phyloP scores from a whole-genome alignment of 148 eudicot species.

The Cornus florida region DNA sequence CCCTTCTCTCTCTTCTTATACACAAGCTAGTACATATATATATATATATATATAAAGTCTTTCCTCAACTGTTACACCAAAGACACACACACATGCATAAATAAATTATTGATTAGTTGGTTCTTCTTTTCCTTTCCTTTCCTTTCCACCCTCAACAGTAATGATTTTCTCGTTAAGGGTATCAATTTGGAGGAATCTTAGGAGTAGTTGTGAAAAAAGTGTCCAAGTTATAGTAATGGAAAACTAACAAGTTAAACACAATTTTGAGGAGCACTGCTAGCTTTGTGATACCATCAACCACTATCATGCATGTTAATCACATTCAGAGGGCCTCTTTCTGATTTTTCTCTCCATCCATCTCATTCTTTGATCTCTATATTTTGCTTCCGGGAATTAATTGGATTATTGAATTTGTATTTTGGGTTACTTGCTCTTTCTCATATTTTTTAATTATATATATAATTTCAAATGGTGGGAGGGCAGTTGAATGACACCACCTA shows the following conservation, averaged over 20 bases:
- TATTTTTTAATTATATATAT: background rate
- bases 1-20: background rate
- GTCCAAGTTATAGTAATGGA: constrained; percentile 8
- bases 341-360: background rate
- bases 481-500: constrained; percentile 37
- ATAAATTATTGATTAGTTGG: background rate
- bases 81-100: background rate
- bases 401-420: constrained; percentile 1
- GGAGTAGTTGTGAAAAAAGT: constrained; percentile 12
- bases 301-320: background rate
- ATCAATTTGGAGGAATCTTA: constrained; percentile 31
- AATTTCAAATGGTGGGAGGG: constrained; percentile 6
- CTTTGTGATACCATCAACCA: background rate
- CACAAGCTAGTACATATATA: background rate
- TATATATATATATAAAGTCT: background rate
- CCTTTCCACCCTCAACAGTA: constrained; percentile 15
- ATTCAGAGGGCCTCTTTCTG: background rate
- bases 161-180: constrained; percentile 34
- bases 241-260: background rate
- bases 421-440: background rate
- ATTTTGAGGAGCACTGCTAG: background rate
- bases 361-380: background rate
- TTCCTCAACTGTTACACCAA: too few relatives aligned
- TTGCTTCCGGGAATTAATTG: background rate
- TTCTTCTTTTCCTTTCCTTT: background rate